A percentile compares a stretch with the other conserved stretches of the same genome.
Conservation (phyloP, 306 rosid species). For the Rosa persica region DNA sequence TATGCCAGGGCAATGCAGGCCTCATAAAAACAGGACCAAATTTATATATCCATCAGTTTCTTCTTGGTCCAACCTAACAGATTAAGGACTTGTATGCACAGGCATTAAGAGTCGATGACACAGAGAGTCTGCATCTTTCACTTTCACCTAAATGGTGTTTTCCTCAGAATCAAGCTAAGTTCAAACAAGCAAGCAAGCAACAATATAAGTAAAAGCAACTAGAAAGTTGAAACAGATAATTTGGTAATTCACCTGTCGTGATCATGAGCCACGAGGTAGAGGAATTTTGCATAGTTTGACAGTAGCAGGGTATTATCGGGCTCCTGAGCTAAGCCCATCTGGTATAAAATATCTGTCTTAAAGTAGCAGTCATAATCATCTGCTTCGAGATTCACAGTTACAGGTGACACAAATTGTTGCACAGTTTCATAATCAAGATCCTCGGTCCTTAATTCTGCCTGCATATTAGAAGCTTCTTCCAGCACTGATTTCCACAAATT, state of each 20-base stretch:
- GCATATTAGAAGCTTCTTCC: conserved; percentile 57
- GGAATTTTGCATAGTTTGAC: conserved; percentile 81
- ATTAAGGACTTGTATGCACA: not conserved
- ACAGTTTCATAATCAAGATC: conserved; percentile 43
- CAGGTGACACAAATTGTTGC: conserved; percentile 44
- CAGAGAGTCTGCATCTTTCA: not conserved
- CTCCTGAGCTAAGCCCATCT: conserved; percentile 34
- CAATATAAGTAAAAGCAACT: not conserved
- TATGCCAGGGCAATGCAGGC: not conserved
- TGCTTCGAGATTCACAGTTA: conserved; percentile 53
- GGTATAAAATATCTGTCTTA: conserved; percentile 59
- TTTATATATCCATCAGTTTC: not conserved
- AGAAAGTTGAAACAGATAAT: not conserved
- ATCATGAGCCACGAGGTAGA: conserved; percentile 60
- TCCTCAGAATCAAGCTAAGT: not conserved
- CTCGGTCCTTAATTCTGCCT: conserved; percentile 29
- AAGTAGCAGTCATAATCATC: conserved; percentile 52
- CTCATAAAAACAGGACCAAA: not conserved
- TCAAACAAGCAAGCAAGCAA: not conserved
- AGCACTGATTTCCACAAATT: conserved; percentile 51
- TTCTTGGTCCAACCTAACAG: not conserved
- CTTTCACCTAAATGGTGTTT: not conserved
- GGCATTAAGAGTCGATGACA: not conserved
- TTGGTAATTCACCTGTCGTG: conserved; percentile 44
- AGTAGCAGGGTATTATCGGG: conserved; percentile 70